These are phyloP conservation scores for Aspergillus persii DNA, from an alignment of 2,329 filamentous ascomycete genomes.

Conservation along the genomic window DNA sequence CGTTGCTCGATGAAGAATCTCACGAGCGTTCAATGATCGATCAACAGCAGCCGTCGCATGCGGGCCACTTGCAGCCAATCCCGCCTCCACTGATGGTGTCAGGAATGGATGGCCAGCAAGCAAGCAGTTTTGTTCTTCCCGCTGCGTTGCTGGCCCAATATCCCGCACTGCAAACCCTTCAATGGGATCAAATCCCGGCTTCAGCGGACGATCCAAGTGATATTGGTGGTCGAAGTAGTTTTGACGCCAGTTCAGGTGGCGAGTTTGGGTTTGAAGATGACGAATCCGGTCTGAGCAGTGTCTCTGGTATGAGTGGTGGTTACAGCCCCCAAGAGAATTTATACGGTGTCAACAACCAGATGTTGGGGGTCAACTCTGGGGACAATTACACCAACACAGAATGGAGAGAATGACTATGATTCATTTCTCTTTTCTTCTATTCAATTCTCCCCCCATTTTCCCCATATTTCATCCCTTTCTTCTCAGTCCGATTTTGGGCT, in stretches of 20 bases:
- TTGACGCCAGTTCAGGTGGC: conserved; percentile 44
- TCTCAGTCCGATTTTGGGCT: too few relatives aligned
- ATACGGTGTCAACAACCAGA: conserved; percentile 30
- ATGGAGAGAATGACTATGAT: conserved; percentile 22
- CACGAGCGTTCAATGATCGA: conserved; percentile 72
- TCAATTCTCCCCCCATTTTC: background rate
- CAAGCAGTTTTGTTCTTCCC: conserved; percentile 69
- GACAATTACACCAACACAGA: conserved; percentile 30
- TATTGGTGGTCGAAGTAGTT: conserved; percentile 64
- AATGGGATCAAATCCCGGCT: conserved; percentile 73
- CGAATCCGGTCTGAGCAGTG: conserved; percentile 36
- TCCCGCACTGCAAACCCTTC: conserved; percentile 84
- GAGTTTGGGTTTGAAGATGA: conserved; percentile 46
- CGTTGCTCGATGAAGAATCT: conserved; percentile 92
- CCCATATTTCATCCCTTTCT: too few relatives aligned
- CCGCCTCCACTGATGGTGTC: conserved; percentile 61
- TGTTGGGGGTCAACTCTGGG: conserved; percentile 29
- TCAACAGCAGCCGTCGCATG: conserved; percentile 64
- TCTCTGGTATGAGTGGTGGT: conserved; percentile 34
- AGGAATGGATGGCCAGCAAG: conserved; percentile 56
- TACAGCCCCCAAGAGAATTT: conserved; percentile 34
- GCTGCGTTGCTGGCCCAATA: conserved; percentile 88
- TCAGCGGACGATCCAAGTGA: conserved; percentile 57
- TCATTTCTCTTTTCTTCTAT: background rate
- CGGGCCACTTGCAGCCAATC: conserved; percentile 51